These are phyloP conservation scores for Bjerkandera adusta DNA, from an alignment of 1,284 basidiomycete genomes.

Conservation along the genomic window DNA sequence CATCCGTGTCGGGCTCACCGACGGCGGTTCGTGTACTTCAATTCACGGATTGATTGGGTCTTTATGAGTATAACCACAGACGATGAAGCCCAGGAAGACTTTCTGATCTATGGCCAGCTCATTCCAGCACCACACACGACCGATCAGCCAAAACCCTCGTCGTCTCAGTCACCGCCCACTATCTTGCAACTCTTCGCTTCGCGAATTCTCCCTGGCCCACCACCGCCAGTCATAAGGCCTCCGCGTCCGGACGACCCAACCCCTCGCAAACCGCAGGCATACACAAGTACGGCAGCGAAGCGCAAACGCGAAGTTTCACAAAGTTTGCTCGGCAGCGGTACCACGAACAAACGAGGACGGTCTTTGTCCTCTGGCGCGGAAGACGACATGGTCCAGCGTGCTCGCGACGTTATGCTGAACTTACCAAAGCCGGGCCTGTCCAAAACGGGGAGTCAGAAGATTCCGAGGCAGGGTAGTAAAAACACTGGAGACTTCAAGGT, in stretches of 20 bases:
- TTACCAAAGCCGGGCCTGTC: conserved; percentile 27
- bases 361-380: conserved; percentile 18
- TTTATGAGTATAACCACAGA: no score
- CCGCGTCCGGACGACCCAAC: conserved; percentile 78
- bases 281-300: conserved; percentile 20
- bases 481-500: conserved; percentile 37
- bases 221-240: conserved; percentile 35
- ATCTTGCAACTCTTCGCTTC: conserved; percentile 52
- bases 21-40: conserved; percentile 48
- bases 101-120: conserved; percentile 63
- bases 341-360: conserved; percentile 11
- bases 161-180: conserved; percentile 24
- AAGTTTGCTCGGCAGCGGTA: conserved; percentile 1
- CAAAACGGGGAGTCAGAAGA: conserved; percentile 18
- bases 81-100: conserved; percentile 62
- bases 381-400: conserved; percentile 29
- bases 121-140: conserved; percentile 17
- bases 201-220: conserved; percentile 47
- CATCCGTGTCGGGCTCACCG: conserved; percentile 67
- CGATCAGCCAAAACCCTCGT: conserved; percentile 17
- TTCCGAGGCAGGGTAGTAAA: conserved; percentile 15
- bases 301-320: conserved; percentile 19
- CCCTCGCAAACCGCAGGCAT: conserved; percentile 58
- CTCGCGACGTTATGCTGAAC: conserved; percentile 36
- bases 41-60: no score